phyloP scores from a whole-genome alignment of 2,329 filamentous ascomycete genomes.

The Fusarium sp. region DNA sequence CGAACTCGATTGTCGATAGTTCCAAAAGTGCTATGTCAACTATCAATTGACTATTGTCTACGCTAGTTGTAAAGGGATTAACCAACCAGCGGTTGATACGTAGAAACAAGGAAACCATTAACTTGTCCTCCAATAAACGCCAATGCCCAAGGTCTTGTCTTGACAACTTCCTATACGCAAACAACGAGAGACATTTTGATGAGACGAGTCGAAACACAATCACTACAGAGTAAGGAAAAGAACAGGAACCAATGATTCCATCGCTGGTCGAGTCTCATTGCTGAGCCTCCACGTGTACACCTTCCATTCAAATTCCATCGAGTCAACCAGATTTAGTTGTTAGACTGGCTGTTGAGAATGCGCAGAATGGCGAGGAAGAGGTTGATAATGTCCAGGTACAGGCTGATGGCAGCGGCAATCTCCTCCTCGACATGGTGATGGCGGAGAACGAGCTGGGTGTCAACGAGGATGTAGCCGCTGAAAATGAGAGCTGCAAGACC shows the following conservation, averaged over 20 bases:
- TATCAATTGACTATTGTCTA: constrained; percentile 2
- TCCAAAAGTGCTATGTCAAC: background rate
- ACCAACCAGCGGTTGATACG: background rate
- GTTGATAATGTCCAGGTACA: constrained; percentile 98
- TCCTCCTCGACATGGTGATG: constrained; percentile 98
- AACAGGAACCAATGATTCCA: background rate
- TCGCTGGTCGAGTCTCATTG: background rate
- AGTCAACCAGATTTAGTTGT: constrained; percentile 70
- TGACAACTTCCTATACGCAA: background rate
- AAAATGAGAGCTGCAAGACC: constrained; percentile 87
- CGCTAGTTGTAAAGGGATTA: background rate
- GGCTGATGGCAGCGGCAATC: constrained; percentile 92
- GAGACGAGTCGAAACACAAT: background rate
- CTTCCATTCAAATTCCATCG: background rate
- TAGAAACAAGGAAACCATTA: constrained; percentile 2
- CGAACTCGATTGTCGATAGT: background rate
- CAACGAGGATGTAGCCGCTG: constrained; percentile 93
- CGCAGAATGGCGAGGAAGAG: constrained; percentile 94
- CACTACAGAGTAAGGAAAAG: constrained; percentile 4
- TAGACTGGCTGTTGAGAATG: constrained; percentile 95
- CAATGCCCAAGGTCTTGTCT: background rate
- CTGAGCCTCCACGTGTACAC: background rate
- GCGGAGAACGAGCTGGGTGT: constrained; percentile 94
- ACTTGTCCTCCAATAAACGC: constrained; percentile 18
- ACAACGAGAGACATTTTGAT: constrained; percentile 14